phyloP scores from a whole-genome alignment of 176 grass and related monocot species.

The Musa itinerans region DNA sequence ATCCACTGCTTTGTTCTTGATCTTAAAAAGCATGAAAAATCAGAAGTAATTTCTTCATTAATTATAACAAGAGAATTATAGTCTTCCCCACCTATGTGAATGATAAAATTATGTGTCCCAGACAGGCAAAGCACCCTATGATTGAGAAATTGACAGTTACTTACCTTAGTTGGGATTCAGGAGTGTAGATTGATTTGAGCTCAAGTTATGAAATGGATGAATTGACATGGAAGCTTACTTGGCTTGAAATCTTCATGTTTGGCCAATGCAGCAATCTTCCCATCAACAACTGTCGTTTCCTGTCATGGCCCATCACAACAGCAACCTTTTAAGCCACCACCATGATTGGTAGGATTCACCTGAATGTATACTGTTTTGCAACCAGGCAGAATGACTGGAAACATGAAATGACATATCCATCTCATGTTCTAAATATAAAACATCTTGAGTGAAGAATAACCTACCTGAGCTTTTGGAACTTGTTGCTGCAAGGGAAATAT shows the following conservation, averaged over 20 bases:
- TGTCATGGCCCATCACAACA: too few species aligned
- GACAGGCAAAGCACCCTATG: too few species aligned
- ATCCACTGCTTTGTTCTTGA: not conserved
- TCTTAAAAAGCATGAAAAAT: not conserved
- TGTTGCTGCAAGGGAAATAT: too few species aligned
- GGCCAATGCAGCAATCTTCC: not conserved
- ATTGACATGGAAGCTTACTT: not conserved
- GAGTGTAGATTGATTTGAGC: too few species aligned
- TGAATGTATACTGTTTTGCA: not conserved
- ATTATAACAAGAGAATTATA: too few species aligned
- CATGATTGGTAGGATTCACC: not conserved
- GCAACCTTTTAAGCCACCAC: not conserved
- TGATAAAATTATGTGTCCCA: too few species aligned
- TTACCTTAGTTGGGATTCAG: too few species aligned
- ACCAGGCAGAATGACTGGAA: not conserved
- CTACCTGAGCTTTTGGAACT: too few species aligned
- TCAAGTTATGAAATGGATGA: too few species aligned
- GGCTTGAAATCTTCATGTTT: not conserved
- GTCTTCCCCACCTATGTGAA: too few species aligned
- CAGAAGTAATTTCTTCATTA: not conserved
- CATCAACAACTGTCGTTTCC: not conserved
- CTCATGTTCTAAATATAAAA: not conserved
- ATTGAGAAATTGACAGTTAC: too few species aligned
- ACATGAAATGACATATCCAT: not conserved
- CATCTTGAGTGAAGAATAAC: too few species aligned